Evolutionary conservation across 495 filamentous ascomycete genomes (phyloP).

Genomic region (Extremus antarcticus): DNA sequence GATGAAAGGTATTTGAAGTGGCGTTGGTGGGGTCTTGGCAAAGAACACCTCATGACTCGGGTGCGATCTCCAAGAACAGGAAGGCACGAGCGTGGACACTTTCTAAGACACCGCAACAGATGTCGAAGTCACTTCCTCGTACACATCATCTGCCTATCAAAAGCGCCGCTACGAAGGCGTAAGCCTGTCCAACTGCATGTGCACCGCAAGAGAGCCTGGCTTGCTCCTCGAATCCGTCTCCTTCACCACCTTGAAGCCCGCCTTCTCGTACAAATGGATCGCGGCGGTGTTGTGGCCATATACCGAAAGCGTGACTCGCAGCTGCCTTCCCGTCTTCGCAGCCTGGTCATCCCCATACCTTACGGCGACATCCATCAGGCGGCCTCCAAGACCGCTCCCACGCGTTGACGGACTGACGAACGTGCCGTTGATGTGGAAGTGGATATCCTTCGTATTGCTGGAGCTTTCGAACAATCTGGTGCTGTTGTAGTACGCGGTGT

Average conservation of each 20-base stretch:
- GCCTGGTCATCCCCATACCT: slow-evolving; percentile 23
- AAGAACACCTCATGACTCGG: neutral
- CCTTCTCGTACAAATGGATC: slow-evolving; percentile 35
- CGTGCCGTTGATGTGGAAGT: slow-evolving; percentile 30
- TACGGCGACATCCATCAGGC: slow-evolving; percentile 32
- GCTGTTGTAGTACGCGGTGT: neutral
- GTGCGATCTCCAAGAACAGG: no score
- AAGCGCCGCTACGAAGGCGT: neutral
- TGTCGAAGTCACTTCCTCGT: no score
- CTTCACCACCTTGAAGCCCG: slow-evolving; percentile 35
- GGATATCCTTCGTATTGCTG: slow-evolving; percentile 1
- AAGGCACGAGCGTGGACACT: no score
- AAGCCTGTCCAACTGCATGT: slow-evolving; percentile 5
- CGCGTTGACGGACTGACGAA: slow-evolving; percentile 38
- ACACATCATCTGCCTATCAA: neutral
- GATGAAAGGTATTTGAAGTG: neutral
- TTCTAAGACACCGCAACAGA: neutral
- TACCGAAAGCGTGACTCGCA: slow-evolving; percentile 28
- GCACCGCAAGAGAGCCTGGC: slow-evolving; percentile 2
- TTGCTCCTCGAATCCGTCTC: slow-evolving; percentile 2
- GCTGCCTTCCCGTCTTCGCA: slow-evolving; percentile 20
- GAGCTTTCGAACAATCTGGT: neutral
- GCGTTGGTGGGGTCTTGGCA: neutral
- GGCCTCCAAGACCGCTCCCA: slow-evolving; percentile 33
- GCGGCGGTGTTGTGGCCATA: slow-evolving; percentile 30